A percentile compares a stretch with the other conserved stretches of the same genome.
These are phyloP conservation scores for Copromyces sp. DNA, from an alignment of 495 filamentous ascomycete genomes.

Conservation along the genomic window DNA sequence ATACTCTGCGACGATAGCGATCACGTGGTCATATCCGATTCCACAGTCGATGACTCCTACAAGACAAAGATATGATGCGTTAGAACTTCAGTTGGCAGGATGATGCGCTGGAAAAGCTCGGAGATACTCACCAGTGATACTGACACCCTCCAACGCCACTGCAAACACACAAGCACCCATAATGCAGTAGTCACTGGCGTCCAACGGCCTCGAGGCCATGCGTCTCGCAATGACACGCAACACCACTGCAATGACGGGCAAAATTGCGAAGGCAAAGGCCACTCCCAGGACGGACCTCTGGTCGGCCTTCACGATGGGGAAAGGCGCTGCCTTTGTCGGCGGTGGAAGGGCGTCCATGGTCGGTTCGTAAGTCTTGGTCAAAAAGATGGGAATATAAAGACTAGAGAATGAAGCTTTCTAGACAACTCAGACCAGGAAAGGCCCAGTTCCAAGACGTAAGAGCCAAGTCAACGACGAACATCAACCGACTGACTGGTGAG, in stretches of 20 bases:
- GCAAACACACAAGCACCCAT: slow-evolving; percentile 17
- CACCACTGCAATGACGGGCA: slow-evolving; percentile 11
- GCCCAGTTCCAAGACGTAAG: too few relatives aligned
- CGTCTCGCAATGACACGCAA: slow-evolving; percentile 16
- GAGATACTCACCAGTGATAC: neutral
- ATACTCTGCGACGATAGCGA: slow-evolving; percentile 4
- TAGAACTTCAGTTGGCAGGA: too few relatives aligned
- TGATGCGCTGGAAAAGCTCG: too few relatives aligned
- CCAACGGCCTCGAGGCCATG: slow-evolving; percentile 11
- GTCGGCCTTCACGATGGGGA: slow-evolving; percentile 18
- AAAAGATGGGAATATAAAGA: too few relatives aligned
- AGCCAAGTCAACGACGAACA: too few relatives aligned
- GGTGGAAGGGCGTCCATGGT: slow-evolving; percentile 5
- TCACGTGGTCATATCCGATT: slow-evolving; percentile 12
- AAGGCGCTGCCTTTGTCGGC: slow-evolving; percentile 3
- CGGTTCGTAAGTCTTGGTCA: too few relatives aligned
- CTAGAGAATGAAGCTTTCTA: too few relatives aligned
- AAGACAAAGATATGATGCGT: too few relatives aligned
- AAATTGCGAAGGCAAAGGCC: slow-evolving; percentile 12
- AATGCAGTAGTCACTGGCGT: slow-evolving; percentile 20
- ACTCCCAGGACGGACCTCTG: slow-evolving; percentile 16
- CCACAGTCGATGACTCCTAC: neutral
- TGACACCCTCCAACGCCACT: slow-evolving; percentile 5
- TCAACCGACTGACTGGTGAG: too few relatives aligned
- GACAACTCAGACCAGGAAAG: too few relatives aligned